A percentile compares a stretch with the other conserved stretches of the same genome.
These are phyloP conservation scores for Cyberlindnera euphorbiae DNA, from an alignment of 805 yeast genomes.

Conservation along the genomic window DNA sequence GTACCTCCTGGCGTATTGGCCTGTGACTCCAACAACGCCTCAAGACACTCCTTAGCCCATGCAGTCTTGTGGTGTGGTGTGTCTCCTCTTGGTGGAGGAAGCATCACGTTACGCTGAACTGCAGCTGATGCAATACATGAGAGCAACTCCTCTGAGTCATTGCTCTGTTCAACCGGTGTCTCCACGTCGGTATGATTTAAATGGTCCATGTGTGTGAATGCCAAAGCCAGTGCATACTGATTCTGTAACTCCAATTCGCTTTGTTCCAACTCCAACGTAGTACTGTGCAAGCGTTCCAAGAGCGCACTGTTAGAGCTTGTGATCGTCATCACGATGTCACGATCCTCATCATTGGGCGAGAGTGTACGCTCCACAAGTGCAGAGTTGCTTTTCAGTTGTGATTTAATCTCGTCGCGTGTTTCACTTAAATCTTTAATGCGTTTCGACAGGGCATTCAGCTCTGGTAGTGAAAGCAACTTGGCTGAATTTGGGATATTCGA, in stretches of 20 bases:
- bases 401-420: conserved; percentile 14
- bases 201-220: conserved; percentile 22
- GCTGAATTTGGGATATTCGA: conserved; percentile 10
- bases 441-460: conserved; percentile 6
- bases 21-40: conserved; percentile 9
- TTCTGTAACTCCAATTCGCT: conserved; percentile 6
- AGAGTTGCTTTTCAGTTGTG: conserved; percentile 15
- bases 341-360: background rate
- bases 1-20: background rate
- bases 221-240: conserved; percentile 20
- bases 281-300: conserved; percentile 7
- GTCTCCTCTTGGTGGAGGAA: conserved; percentile 21
- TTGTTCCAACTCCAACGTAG: conserved; percentile 7
- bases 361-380: conserved; percentile 7
- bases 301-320: conserved; percentile 13
- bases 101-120: conserved; percentile 20
- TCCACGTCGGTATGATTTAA: background rate
- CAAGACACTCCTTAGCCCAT: conserved; percentile 26
- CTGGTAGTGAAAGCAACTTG: conserved; percentile 13
- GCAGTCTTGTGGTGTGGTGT: conserved; percentile 7
- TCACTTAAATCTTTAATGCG: conserved; percentile 9
- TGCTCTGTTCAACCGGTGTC: background rate
- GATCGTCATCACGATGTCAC: conserved; percentile 6
- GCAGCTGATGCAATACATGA: conserved; percentile 25
- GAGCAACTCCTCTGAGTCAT: conserved; percentile 21